phyloP scores from a whole-genome alignment of 164 flowering plant species.

The Hamamelis virginiana region DNA sequence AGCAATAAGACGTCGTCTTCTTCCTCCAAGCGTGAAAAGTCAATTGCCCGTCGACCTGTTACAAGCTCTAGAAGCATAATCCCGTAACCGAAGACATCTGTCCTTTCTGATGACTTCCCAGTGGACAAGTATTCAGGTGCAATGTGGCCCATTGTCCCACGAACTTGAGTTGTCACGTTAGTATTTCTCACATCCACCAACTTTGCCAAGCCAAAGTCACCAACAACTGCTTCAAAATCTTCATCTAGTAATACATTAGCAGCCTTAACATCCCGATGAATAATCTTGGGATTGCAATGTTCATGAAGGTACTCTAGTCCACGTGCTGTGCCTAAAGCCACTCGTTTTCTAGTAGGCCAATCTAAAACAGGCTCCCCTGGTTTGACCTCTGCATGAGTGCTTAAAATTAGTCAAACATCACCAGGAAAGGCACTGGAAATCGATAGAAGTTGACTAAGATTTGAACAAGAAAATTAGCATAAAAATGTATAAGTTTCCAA shows the following conservation, averaged over 20 bases:
- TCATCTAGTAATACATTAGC: slow-evolving; percentile 87
- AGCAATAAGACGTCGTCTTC: slow-evolving; percentile 92
- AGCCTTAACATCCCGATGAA: slow-evolving; percentile 95
- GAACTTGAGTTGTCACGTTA: slow-evolving; percentile 90
- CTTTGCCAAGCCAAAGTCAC: slow-evolving; percentile 93
- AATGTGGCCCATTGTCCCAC: slow-evolving; percentile 97
- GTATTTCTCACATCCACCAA: slow-evolving; percentile 82
- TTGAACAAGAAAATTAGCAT: not conserved
- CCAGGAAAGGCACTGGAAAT: not conserved
- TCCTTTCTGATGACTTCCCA: slow-evolving; percentile 90
- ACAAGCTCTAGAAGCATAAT: slow-evolving; percentile 93
- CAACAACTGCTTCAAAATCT: slow-evolving; percentile 95
- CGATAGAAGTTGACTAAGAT: not conserved
- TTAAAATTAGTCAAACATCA: not conserved
- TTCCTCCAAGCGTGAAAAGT: slow-evolving; percentile 89
- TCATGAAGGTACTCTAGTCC: slow-evolving; percentile 89
- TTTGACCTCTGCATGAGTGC: slow-evolving; percentile 59
- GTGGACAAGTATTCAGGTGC: slow-evolving; percentile 97
- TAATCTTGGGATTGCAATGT: slow-evolving; percentile 92
- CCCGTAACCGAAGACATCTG: slow-evolving; percentile 94
- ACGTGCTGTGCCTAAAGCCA: slow-evolving; percentile 88
- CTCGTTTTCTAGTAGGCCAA: slow-evolving; percentile 69
- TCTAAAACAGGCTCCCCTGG: slow-evolving; percentile 76
- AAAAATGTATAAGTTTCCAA: not conserved
- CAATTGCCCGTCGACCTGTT: slow-evolving; percentile 90